These are phyloP conservation scores for Tolypocladium pustulatum DNA, from an alignment of 2,329 filamentous ascomycete species.

Conservation along the genomic window DNA sequence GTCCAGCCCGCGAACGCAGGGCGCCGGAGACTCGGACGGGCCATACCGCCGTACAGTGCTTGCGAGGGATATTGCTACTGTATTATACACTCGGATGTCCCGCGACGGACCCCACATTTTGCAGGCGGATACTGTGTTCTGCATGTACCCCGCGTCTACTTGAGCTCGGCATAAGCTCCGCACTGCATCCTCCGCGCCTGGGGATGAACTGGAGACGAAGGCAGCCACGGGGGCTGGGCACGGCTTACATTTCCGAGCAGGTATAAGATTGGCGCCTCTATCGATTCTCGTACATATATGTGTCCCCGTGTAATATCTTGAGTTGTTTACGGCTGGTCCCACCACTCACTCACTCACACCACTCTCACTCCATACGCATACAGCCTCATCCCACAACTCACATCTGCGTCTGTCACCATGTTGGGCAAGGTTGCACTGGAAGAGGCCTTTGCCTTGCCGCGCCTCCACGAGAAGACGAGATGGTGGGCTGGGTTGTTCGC, in stretches of 20 bases:
- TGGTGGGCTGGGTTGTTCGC: slow-evolving; percentile 54
- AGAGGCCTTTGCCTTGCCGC: slow-evolving; percentile 50
- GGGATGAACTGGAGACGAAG: neutral
- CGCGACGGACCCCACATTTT: neutral
- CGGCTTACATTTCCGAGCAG: neutral
- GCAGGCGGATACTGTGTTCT: slow-evolving; percentile 3
- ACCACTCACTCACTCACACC: neutral
- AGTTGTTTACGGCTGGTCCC: neutral
- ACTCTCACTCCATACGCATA: neutral
- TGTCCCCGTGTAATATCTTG: neutral
- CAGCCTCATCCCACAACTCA: neutral
- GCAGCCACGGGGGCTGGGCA: neutral
- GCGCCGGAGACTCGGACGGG: neutral
- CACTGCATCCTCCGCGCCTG: neutral
- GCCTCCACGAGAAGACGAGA: slow-evolving; percentile 44
- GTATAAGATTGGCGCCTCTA: neutral
- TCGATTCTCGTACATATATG: neutral
- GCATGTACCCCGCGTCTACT: neutral
- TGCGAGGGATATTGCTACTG: neutral
- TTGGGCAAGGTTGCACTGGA: slow-evolving; percentile 51
- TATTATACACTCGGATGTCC: slow-evolving; percentile 2
- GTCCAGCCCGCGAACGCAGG: no score
- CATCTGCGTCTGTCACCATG: slow-evolving; percentile 24
- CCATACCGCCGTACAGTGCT: neutral
- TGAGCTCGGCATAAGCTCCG: neutral